Percentiles rank a stretch among this genome's conserved stretches.
Conservation (phyloP, 805 yeast species). For the Metschnikowia cubensis region DNA sequence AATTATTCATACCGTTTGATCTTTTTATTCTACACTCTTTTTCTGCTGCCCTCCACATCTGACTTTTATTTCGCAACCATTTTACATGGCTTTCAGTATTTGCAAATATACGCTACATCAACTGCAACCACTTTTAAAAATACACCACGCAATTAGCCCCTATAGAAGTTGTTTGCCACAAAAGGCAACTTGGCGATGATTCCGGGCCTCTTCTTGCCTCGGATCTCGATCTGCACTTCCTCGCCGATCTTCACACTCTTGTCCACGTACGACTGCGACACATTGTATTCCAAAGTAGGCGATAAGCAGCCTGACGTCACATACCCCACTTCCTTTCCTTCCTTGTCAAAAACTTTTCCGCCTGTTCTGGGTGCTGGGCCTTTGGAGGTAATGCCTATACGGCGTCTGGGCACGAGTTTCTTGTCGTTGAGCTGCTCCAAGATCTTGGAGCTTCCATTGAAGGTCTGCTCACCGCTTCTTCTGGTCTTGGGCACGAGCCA, state of each 20-base stretch:
- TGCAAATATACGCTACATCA: background rate
- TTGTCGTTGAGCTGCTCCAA: constrained; percentile 69
- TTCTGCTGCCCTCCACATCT: background rate
- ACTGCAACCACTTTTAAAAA: background rate
- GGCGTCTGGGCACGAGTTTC: constrained; percentile 45
- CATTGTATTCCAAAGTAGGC: constrained; percentile 64
- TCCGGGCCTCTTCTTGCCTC: constrained; percentile 80
- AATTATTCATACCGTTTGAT: no score
- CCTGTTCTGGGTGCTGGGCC: constrained; percentile 96
- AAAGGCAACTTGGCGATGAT: constrained; percentile 81
- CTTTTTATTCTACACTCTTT: no score
- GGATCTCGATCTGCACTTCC: constrained; percentile 64
- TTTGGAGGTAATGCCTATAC: constrained; percentile 71
- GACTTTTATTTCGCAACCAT: background rate
- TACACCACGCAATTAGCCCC: constrained; percentile 21
- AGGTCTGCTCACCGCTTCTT: constrained; percentile 46
- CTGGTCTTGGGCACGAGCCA: constrained; percentile 88
- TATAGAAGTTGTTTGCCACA: constrained; percentile 68
- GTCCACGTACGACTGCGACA: constrained; percentile 87
- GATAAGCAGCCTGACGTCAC: constrained; percentile 62
- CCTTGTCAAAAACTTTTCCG: constrained; percentile 53
- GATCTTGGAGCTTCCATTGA: constrained; percentile 75
- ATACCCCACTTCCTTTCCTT: constrained; percentile 51
- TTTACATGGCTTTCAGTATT: background rate
- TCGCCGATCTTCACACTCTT: constrained; percentile 74